These are phyloP conservation scores for Zopfochytrium polystomum DNA, from an alignment of 371 early-diverging fungal genomes.

Conservation along the genomic window DNA sequence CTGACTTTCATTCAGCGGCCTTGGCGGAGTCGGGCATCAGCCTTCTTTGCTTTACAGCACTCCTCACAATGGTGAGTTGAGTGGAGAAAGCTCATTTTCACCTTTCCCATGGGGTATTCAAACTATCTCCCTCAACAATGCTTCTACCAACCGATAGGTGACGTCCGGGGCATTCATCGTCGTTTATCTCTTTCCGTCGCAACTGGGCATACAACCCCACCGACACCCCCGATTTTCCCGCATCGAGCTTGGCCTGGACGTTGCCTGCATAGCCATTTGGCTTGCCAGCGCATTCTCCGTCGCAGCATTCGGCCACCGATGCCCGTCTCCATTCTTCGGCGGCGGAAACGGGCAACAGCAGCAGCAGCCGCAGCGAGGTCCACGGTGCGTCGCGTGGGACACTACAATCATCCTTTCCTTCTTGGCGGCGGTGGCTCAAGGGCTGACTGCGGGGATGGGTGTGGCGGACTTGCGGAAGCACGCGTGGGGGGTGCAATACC, in stretches of 20 bases:
- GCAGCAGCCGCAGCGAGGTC: no score
- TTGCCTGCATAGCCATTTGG: slow-evolving; percentile 36
- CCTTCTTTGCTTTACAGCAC: slow-evolving; percentile 38
- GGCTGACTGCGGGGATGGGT: slow-evolving; percentile 33
- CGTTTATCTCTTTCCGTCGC: slow-evolving; percentile 45
- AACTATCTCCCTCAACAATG: background rate
- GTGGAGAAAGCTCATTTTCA: no score
- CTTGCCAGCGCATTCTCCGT: slow-evolving; percentile 29
- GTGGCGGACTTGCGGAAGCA: slow-evolving; percentile 28
- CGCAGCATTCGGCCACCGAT: background rate
- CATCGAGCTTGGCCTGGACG: slow-evolving; percentile 41
- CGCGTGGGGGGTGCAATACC: slow-evolving; percentile 30
- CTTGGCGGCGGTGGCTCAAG: slow-evolving; percentile 22
- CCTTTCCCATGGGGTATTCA: background rate
- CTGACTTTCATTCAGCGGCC: slow-evolving; percentile 35
- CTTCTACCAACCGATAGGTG: slow-evolving; percentile 27
- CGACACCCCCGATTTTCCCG: slow-evolving; percentile 47
- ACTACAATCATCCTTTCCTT: slow-evolving; percentile 34
- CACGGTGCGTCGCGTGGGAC: slow-evolving; percentile 37
- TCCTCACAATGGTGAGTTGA: slow-evolving; percentile 35
- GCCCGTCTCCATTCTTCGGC: no score
- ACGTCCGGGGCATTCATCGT: slow-evolving; percentile 45
- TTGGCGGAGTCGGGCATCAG: slow-evolving; percentile 39
- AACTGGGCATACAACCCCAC: slow-evolving; percentile 42
- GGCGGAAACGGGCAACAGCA: no score